Evolutionary conservation across 2,329 filamentous ascomycete genomes (phyloP).

Genomic region (Bipolaris bicolor): DNA sequence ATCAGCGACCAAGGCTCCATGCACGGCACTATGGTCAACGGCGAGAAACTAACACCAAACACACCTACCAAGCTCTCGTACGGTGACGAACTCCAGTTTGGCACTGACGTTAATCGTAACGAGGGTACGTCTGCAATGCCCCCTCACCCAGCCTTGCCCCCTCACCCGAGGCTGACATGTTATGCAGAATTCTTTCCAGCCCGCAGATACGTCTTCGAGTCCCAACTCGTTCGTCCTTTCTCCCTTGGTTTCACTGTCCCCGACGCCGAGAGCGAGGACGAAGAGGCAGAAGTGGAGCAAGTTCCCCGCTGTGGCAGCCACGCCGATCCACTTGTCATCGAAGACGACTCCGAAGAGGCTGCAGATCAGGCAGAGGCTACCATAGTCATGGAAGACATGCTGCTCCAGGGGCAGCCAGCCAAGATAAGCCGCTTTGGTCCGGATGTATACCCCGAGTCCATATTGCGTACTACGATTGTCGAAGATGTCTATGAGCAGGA

Average conservation of each 20-base stretch:
- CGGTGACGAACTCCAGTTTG: constrained; percentile 48
- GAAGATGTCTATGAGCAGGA: constrained; percentile 12
- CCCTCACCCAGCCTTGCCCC: neutral
- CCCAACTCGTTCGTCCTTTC: constrained; percentile 21
- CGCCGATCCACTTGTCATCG: constrained; percentile 38
- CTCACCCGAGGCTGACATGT: constrained; percentile 15
- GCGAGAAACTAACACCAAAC: constrained; percentile 35
- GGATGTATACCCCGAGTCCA: constrained; percentile 9
- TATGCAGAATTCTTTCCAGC: constrained; percentile 40
- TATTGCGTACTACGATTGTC: constrained; percentile 3
- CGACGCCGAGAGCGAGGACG: constrained; percentile 39
- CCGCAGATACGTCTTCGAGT: constrained; percentile 41
- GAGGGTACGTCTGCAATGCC: constrained; percentile 31
- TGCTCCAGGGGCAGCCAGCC: constrained; percentile 6
- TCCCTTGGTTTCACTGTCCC: constrained; percentile 43
- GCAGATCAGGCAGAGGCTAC: constrained; percentile 16
- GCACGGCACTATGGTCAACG: constrained; percentile 66
- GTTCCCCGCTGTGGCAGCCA: constrained; percentile 28
- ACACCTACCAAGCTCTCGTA: constrained; percentile 31
- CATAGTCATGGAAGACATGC: constrained; percentile 16
- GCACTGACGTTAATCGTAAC: constrained; percentile 44
- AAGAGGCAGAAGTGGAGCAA: constrained; percentile 21
- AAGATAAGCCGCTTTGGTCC: neutral
- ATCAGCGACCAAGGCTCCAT: constrained; percentile 64
- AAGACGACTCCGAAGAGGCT: constrained; percentile 36